Percentiles rank a stretch among this genome's conserved stretches.
Conservation (phyloP, 2,329 filamentous ascomycete genomes). For the Aureobasidium lini region DNA sequence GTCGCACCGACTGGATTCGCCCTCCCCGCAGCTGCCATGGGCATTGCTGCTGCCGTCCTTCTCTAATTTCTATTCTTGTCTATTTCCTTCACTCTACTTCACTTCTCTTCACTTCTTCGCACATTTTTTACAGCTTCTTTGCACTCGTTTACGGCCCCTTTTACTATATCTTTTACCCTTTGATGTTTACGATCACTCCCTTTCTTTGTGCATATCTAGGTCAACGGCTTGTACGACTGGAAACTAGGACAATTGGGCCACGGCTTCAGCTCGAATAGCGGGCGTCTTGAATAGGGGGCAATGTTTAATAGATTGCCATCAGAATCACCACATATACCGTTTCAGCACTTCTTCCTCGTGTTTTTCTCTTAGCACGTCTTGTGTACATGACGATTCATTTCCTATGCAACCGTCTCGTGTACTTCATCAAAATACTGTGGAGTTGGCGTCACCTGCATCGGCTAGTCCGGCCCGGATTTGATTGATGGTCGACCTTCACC, state of each 20-base stretch:
- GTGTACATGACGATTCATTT: conserved; percentile 1
- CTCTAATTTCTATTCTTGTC: conserved; percentile 3
- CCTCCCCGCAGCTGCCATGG: conserved; percentile 10
- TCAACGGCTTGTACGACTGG: conserved; percentile 1
- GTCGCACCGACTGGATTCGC: neutral
- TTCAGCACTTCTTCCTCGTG: neutral
- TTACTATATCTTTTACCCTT: conserved; percentile 6
- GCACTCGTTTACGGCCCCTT: conserved; percentile 9
- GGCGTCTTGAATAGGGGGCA: conserved; percentile 8
- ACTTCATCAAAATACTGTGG: conserved; percentile 5
- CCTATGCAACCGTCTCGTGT: neutral
- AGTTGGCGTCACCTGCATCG: neutral
- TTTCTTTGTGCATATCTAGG: conserved; percentile 14
- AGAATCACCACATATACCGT: neutral
- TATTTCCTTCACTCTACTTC: neutral
- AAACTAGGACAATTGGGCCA: conserved; percentile 7
- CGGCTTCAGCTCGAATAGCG: conserved; percentile 10
- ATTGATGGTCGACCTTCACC: neutral
- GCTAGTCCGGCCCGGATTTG: neutral
- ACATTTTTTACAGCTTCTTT: conserved; percentile 11
- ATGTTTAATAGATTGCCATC: conserved; percentile 12
- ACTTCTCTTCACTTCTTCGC: conserved; percentile 8
- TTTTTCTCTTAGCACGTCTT: neutral
- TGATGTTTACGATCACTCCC: conserved; percentile 10
- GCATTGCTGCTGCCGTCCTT: conserved; percentile 8